A percentile compares a stretch with the other conserved stretches of the same genome.
Conservation (phyloP, 148 eudicot species). For the Vaccinium darrowii region DNA sequence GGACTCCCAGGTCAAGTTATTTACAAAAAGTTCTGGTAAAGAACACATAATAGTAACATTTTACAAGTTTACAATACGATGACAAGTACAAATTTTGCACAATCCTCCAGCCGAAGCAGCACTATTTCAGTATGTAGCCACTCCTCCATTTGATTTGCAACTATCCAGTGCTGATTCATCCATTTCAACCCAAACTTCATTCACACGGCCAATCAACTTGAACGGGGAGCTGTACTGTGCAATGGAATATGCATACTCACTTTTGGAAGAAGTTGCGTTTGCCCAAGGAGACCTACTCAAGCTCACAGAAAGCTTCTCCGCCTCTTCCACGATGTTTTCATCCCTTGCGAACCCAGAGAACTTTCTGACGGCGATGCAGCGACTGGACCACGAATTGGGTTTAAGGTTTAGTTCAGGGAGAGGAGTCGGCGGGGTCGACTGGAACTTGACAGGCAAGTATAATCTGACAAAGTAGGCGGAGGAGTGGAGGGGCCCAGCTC, state of each 20-base stretch:
- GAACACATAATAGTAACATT: not conserved
- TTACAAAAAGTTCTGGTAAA: not conserved
- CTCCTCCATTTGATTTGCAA: constrained; percentile 39
- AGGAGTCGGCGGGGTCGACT: constrained; percentile 66
- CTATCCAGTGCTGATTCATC: constrained; percentile 39
- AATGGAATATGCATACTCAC: constrained; percentile 68
- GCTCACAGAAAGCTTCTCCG: constrained; percentile 63
- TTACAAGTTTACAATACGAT: not conserved
- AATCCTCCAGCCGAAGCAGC: not conserved
- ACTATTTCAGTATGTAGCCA: constrained; percentile 38
- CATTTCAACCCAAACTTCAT: constrained; percentile 80
- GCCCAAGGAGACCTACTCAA: constrained; percentile 73
- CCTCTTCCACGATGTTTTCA: constrained; percentile 54
- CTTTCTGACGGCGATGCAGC: constrained; percentile 72
- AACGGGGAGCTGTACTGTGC: constrained; percentile 78
- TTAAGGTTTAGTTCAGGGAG: constrained; percentile 64
- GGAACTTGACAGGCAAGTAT: constrained; percentile 66
- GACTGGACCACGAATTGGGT: constrained; percentile 51
- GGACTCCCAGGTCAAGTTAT: not conserved
- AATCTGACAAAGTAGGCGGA: constrained; percentile 60
- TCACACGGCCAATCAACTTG: constrained; percentile 51
- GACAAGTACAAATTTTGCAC: not conserved
- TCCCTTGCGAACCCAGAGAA: constrained; percentile 84
- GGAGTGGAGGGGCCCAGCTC: constrained; percentile 70
- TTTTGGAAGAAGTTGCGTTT: constrained; percentile 46